These are phyloP conservation scores for Striga hermonthica DNA, from an alignment of 305 asterid genomes.

Conservation along the genomic window DNA sequence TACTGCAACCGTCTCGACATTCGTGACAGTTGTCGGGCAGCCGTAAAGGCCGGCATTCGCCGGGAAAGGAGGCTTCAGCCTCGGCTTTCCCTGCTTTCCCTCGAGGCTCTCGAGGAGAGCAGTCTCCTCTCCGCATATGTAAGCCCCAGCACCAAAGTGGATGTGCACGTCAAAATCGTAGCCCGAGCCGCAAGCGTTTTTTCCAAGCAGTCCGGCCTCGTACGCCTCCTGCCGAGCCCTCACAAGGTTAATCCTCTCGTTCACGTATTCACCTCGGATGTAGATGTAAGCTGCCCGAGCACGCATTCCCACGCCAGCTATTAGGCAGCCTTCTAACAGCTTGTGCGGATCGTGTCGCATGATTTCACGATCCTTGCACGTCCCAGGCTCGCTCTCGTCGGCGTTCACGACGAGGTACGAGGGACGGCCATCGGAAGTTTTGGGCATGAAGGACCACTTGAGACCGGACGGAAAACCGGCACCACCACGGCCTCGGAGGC, in stretches of 20 bases:
- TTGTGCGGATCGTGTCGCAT: conserved; percentile 99
- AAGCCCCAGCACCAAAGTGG: conserved; percentile 97
- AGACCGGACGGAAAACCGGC: conserved; percentile 99
- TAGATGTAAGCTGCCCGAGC: conserved; percentile 92
- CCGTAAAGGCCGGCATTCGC: conserved; percentile 96
- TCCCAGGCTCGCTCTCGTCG: conserved; percentile 99
- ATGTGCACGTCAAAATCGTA: conserved; percentile 91
- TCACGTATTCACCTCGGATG: conserved; percentile 95
- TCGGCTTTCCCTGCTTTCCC: conserved; percentile 96
- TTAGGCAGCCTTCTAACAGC: conserved; percentile 89
- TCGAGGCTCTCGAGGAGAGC: conserved; percentile 99
- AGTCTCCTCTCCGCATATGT: conserved; percentile 96
- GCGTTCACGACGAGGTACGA: conserved; percentile 97
- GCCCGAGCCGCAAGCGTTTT: conserved; percentile 95
- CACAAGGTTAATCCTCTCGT: conserved; percentile 78
- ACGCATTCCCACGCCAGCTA: conserved; percentile 98
- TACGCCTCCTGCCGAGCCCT: conserved; percentile 90
- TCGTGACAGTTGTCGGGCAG: conserved; percentile 96
- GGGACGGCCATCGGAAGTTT: conserved; percentile 93
- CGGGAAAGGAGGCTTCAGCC: conserved; percentile 98
- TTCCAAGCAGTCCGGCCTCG: conserved; percentile 77
- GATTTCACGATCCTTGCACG: conserved; percentile 95
- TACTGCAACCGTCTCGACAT: conserved; percentile 93
- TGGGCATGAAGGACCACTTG: conserved; percentile 99
- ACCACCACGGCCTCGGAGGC: conserved; percentile 99